Evolutionary conservation across 2,329 filamentous ascomycete species (phyloP), one percentile per base, ranked within the genome.

Genomic region (Nothophaeocryptopus gaeumannii): DNA sequence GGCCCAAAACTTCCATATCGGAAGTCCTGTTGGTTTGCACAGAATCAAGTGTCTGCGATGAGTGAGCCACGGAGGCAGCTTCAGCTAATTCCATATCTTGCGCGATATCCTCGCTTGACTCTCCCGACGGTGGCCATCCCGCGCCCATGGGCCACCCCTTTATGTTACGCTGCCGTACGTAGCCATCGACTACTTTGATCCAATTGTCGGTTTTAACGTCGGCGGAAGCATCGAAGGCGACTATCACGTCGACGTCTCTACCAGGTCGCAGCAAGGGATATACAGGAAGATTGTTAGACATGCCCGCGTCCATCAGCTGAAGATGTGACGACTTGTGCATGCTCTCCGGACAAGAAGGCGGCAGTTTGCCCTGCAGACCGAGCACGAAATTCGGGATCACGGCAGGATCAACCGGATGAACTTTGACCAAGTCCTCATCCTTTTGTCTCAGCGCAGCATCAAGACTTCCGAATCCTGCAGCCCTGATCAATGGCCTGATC

Each of bases 241-340:
- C 81, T 39, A 97, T 75, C 37, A 99, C 79, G 61, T 99, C 93
- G 5, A 99, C 85, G 49, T 95, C 81, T 32, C 93, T 81, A 2
- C 91, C 92, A 0, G 89, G 89, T 9, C 93, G 84, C 13, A 99
- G 82, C 3, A 97, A 79, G 0, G 93, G 93, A 67, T 99, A 99
- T 36, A 97, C 91, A 1, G 93, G 93, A 8, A 99, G 77, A 64
- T 99, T 99, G 67, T 99, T 97, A 58, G 88, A 95, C 93, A 99
- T 99, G 43, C 93, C 93, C 1, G 93, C 91, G 68, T 99, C 93
- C 91, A 96, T 97, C 12, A 78, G 69, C 47, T 76, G 71, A 33
- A 78, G 66, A 66, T 95, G 86, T 38, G 84, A 77, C 11, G 78
- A 78, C 13, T 81, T 75, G 61, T 88, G 84, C 34, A 96, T 81